phyloP scores from a whole-genome alignment of 352 stramenopile genomes.

The Phytopythium oedochilum region DNA sequence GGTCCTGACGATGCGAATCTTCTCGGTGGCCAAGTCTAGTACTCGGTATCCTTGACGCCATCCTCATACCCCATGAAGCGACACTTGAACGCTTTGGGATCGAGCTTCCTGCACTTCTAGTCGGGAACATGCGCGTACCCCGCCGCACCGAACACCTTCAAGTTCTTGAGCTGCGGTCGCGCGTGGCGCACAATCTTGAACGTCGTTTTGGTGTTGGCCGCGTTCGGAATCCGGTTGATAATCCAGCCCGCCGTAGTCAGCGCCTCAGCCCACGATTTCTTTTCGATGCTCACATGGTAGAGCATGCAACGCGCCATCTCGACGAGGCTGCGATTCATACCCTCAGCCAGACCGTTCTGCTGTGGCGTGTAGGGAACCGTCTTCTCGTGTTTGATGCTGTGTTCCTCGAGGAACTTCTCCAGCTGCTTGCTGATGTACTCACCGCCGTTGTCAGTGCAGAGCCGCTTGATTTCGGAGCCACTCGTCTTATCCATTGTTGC shows the following conservation, averaged over 20 bases:
- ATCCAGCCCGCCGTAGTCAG: constrained; percentile 11
- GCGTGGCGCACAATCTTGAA: constrained; percentile 3
- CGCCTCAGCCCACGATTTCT: constrained; percentile 13
- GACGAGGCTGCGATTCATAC: constrained; percentile 15
- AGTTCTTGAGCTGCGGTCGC: constrained; percentile 10
- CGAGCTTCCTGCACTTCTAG: too few relatives aligned
- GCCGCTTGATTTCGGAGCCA: constrained; percentile 6
- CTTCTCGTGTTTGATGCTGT: constrained; percentile 14
- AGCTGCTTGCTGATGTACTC: constrained; percentile 12
- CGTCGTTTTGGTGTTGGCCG: constrained; percentile 7
- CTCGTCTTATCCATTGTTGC: constrained; percentile 2
- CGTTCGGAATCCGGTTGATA: constrained; percentile 13
- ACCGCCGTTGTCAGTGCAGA: constrained; percentile 12
- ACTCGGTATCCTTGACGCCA: too few relatives aligned
- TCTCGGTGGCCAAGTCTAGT: too few relatives aligned
- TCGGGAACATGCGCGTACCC: too few relatives aligned
- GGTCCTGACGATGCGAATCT: too few relatives aligned
- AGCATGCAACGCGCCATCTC: constrained; percentile 14
- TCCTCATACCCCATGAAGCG: too few relatives aligned
- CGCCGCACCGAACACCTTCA: constrained; percentile 13
- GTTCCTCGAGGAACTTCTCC: neutral
- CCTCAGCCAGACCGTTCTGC: constrained; percentile 15
- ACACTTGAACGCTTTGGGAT: too few relatives aligned
- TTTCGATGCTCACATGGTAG: constrained; percentile 6
- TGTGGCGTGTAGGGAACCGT: constrained; percentile 15